Percentiles rank a stretch among this genome's conserved stretches.
Conservation (phyloP, 1,284 basidiomycete species). For the Cutaneotrichosporon sp. region DNA sequence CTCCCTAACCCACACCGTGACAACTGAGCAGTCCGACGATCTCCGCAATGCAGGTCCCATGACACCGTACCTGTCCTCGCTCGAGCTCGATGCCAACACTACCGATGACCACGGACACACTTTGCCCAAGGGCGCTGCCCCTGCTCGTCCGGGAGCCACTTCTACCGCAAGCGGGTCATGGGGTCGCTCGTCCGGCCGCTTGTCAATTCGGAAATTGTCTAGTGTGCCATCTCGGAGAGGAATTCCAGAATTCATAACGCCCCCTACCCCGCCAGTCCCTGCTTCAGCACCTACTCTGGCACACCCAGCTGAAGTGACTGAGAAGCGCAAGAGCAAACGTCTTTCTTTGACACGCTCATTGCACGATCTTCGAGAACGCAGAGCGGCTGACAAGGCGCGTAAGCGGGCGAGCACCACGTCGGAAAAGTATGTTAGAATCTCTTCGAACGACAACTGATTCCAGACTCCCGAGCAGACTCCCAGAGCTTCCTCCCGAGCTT, state of each 20-base stretch:
- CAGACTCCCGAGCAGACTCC: neutral
- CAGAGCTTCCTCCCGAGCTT: neutral
- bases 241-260: neutral
- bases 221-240: neutral
- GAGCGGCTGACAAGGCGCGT: conserved; percentile 2
- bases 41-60: neutral
- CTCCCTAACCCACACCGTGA: conserved; percentile 7
- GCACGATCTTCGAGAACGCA: conserved; percentile 8
- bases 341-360: conserved; percentile 11
- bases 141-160: neutral
- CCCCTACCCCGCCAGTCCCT: neutral
- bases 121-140: neutral
- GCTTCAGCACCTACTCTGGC: neutral
- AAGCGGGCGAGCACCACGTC: conserved; percentile 1
- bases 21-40: conserved; percentile 11
- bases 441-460: neutral
- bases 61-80: conserved; percentile 1
- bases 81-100: neutral
- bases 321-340: conserved; percentile 8
- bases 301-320: neutral
- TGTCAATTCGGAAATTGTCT: neutral
- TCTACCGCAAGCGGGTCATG: neutral
- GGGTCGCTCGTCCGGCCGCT: neutral
- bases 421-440: conserved; percentile 4
- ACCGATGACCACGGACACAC: neutral